Evolutionary conservation across 495 filamentous ascomycete species (phyloP).

Genomic region (Chaetomidium leptoderma): DNA sequence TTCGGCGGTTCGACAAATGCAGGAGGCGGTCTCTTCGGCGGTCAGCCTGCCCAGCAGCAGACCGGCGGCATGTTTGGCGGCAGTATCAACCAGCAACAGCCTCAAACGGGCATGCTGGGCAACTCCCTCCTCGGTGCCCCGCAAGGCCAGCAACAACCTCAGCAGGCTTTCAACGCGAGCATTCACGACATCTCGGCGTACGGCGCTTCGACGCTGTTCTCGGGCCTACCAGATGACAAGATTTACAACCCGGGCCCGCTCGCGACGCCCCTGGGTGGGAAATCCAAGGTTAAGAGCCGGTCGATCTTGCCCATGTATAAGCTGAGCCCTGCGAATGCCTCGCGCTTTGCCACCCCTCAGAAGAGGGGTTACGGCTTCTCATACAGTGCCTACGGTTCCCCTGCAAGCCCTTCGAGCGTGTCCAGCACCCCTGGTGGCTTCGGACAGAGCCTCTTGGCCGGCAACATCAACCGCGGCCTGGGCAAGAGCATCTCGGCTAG

Average conservation of each 20-base stretch:
- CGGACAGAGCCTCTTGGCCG: slow-evolving; percentile 61
- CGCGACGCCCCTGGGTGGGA: slow-evolving; percentile 77
- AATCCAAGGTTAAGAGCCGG: slow-evolving; percentile 62
- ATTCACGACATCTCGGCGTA: slow-evolving; percentile 76
- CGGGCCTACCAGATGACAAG: slow-evolving; percentile 58
- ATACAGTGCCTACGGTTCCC: slow-evolving; percentile 83
- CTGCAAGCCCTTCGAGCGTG: slow-evolving; percentile 62
- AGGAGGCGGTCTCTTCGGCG: slow-evolving; percentile 61
- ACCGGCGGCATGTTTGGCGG: slow-evolving; percentile 39
- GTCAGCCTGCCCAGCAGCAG: slow-evolving; percentile 45
- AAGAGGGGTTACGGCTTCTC: slow-evolving; percentile 81
- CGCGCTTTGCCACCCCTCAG: slow-evolving; percentile 75
- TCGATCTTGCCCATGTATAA: slow-evolving; percentile 82
- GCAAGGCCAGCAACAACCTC: slow-evolving; percentile 40
- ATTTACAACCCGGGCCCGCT: slow-evolving; percentile 71
- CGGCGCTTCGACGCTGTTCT: slow-evolving; percentile 75
- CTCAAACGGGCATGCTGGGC: slow-evolving; percentile 35
- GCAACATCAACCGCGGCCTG: slow-evolving; percentile 53
- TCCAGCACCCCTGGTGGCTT: slow-evolving; percentile 64
- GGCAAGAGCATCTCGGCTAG: slow-evolving; percentile 61
- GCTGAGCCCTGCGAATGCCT: slow-evolving; percentile 73
- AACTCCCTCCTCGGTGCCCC: slow-evolving; percentile 42
- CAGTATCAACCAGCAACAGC: slow-evolving; percentile 42
- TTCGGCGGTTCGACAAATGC: slow-evolving; percentile 41
- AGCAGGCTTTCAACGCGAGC: slow-evolving; percentile 68